Base-by-base conservation (phyloP, 768 basidiomycete genomes). In the Cubamyces lactineus region DNA sequence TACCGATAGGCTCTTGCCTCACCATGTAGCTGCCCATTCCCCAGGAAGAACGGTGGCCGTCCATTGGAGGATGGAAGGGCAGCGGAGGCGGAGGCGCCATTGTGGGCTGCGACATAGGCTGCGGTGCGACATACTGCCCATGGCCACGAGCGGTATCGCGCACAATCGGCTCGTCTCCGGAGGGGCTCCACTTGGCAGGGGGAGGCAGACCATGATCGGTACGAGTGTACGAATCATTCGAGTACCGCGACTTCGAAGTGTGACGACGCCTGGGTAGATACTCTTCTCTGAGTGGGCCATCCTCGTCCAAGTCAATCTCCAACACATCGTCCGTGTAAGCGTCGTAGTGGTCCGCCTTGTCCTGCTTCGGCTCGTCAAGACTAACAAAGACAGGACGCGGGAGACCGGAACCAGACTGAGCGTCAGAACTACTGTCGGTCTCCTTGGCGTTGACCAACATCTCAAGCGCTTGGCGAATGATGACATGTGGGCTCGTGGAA, bases 221-320 rank as follows among this genome's bases (percentile, higher is more conserved):
- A 38, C 65, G 65, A 2, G 38, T 38, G 28, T 28, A 45, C 34
- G n/a, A 16, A n/a, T 46, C 66, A 68, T 55, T 68, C 71, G 26
- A 70, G 63, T 23, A 73, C 71, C 24, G 65, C 69, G 48, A 70
- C 66, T 71, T 71, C 6, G 58, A 45, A 67, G 79, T 84, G 63
- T 78, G 70, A 52, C 88, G 87, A 53, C 89, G 88, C 66, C 79
- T 84, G 15, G 91, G 91, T 56, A 92, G 73, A 65, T 93, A 92
- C 68, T 93, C 91, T 69, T 91, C 89, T 52, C 90, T 78, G 52
- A 93, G 78, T 38, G 91, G 91, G 2, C 91, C 91, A 69, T 92
- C 90, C 71, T 91, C 87, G 66, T 93, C 91, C 45, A 93, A 78
- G 74, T 93, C 86, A 54, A 93, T 89, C 68, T 92, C 90, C 42